Base-by-base conservation (phyloP, 2,329 filamentous ascomycete species). In the Juglanconis sp. region DNA sequence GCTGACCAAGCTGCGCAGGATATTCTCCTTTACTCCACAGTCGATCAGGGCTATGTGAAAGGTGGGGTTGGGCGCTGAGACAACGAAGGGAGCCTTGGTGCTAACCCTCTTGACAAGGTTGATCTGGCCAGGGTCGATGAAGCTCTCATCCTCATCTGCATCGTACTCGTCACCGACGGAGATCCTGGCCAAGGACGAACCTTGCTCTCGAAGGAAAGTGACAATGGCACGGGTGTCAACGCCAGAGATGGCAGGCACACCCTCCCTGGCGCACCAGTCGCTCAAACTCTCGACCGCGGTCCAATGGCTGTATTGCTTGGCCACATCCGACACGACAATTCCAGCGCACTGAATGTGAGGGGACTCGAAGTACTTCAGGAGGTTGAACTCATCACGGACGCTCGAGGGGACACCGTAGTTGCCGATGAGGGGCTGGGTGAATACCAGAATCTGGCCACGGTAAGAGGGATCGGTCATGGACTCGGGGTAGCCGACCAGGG, bases 1-100 rank as follows among this genome's bases (percentile, higher is more conserved):
- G 77, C 85, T 88, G 71, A 98, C 93, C 63, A 99, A 83, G 74
- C 91, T 96, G 71, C 95, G 92, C 62, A 99, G 87, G 70, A 99
- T 99, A 81, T 99, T 99, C 85, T 99, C 95, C 86, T 99, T 99
- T 68, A 98, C 95, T 81, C 95, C 95, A 72, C 95, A 99, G 79
- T 99, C 95, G 73, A 99, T 89, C 68, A 99, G 84, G 61, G 94
- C 95, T 68, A 99, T 87, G 79, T 99, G 95, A 74, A 91, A 88
- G 70, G 89, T 87, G 65, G 94, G 92, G 67, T 89, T 85, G 36
- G 87, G 85, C 55, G 93, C 92, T 74, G 91, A 89, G 66, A 98
- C 90, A 70, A 98, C 92, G 81, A 98, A 99, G 47, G 95, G 95
- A 65, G 93, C 91, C 82, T 99, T 99, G 77, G 95, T 99, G 82